phyloP scores from a whole-genome alignment of 1,139 yeast species.

The Geotrichum aggregatum region DNA sequence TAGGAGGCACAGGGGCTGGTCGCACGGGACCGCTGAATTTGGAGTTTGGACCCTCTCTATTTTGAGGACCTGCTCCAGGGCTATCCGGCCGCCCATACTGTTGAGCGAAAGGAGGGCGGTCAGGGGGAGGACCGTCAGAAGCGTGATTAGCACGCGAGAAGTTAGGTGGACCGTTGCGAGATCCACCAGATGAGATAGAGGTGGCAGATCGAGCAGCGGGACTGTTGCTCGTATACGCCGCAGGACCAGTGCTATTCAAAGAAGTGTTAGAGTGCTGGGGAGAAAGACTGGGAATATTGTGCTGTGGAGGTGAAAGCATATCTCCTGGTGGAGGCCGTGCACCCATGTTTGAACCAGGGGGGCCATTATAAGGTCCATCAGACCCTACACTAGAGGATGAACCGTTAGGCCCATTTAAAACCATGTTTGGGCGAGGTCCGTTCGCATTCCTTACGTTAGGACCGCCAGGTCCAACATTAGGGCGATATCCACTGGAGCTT shows the following conservation, averaged over 20 bases:
- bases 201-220: slow-evolving; percentile 12
- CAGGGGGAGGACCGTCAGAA: background rate
- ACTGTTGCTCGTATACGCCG: slow-evolving; percentile 12
- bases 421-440: too few species aligned
- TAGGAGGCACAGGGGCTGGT: background rate
- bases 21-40: background rate
- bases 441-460: background rate
- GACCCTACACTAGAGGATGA: background rate
- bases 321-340: background rate
- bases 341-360: slow-evolving; percentile 4
- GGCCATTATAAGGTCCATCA: background rate
- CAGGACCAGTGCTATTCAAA: background rate
- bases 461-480: slow-evolving; percentile 2
- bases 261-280: slow-evolving; percentile 8
- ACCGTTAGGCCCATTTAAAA: too few species aligned
- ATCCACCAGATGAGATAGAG: slow-evolving; percentile 11
- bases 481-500: background rate
- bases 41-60: background rate
- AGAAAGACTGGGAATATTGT: background rate
- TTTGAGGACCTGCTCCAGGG: background rate
- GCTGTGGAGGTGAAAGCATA: background rate
- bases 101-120: background rate
- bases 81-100: background rate
- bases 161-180: slow-evolving; percentile 7
- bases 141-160: slow-evolving; percentile 15